Conservation (phyloP, 2,329 filamentous ascomycete species). For the Elsinoe australis region DNA sequence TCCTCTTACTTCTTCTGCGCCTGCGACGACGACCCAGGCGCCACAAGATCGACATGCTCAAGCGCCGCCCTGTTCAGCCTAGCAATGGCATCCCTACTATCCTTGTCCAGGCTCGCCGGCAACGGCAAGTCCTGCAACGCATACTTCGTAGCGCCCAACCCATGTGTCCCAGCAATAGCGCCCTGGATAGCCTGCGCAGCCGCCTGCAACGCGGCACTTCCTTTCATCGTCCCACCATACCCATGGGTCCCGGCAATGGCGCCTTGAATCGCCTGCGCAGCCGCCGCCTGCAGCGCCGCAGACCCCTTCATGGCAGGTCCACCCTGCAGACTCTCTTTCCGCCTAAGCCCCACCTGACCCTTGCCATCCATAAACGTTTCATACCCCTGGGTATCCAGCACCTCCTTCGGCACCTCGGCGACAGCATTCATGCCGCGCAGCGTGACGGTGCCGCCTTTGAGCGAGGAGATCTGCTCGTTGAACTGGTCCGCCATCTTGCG, state of each 20-base stretch:
- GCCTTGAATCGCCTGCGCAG: conserved; percentile 24
- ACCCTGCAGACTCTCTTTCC: conserved; percentile 30
- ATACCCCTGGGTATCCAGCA: conserved; percentile 43
- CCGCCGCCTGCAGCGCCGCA: conserved; percentile 19
- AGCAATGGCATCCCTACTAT: conserved; percentile 38
- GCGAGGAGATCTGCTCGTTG: not conserved
- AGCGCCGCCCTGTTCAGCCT: conserved; percentile 37
- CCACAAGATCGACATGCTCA: conserved; percentile 14
- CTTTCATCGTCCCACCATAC: conserved; percentile 17
- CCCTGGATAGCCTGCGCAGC: conserved; percentile 10
- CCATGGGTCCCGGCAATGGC: conserved; percentile 17
- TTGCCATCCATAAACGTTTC: conserved; percentile 45
- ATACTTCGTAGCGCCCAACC: conserved; percentile 27
- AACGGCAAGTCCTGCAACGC: conserved; percentile 40
- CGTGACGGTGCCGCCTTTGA: conserved; percentile 18
- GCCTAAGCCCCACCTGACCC: conserved; percentile 41
- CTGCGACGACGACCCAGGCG: no score
- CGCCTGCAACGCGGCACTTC: conserved; percentile 17
- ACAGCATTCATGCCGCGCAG: conserved; percentile 12
- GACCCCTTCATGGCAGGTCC: conserved; percentile 6
- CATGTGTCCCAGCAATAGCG: not conserved
- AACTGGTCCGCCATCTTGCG: conserved; percentile 46
- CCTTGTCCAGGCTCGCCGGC: conserved; percentile 33
- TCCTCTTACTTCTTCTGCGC: no score
- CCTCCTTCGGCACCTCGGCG: conserved; percentile 37